Conservation (phyloP, 371 early-diverging fungal species). For the Actinomucor elegans region DNA sequence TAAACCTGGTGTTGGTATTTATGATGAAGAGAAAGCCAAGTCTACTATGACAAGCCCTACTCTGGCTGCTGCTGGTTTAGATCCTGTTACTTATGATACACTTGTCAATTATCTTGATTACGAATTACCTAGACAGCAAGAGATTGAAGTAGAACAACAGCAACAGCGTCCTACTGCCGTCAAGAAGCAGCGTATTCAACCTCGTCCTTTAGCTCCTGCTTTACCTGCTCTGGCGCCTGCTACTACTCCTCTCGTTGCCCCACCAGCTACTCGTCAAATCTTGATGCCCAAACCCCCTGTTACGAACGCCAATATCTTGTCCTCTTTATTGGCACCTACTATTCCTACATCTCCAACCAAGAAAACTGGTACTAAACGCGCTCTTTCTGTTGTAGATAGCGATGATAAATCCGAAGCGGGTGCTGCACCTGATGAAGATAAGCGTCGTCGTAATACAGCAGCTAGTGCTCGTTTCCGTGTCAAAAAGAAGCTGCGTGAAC, state of each 20-base stretch:
- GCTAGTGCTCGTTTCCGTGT: constrained; percentile 94
- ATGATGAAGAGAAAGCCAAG: constrained; percentile 40
- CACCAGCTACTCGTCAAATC: constrained; percentile 16
- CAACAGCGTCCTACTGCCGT: neutral
- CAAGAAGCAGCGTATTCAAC: constrained; percentile 19
- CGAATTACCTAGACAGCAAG: constrained; percentile 45
- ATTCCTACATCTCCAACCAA: neutral
- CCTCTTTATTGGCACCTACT: constrained; percentile 9
- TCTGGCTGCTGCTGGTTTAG: constrained; percentile 16
- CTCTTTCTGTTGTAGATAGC: neutral
- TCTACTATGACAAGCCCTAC: neutral
- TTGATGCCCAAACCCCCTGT: constrained; percentile 35
- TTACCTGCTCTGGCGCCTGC: constrained; percentile 3
- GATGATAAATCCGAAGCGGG: constrained; percentile 3
- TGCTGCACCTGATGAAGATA: constrained; percentile 64
- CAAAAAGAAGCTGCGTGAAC: constrained; percentile 88
- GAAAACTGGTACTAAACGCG: neutral
- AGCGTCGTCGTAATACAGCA: constrained; percentile 90
- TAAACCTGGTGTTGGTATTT: constrained; percentile 56
- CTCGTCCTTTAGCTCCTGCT: constrained; percentile 31
- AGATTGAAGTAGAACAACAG: constrained; percentile 9
- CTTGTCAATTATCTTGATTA: constrained; percentile 46
- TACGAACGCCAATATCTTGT: constrained; percentile 6
- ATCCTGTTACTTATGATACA: constrained; percentile 33
- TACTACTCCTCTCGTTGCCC: neutral